phyloP scores from a whole-genome alignment of 768 basidiomycete species.

The Kwoniella sp. region DNA sequence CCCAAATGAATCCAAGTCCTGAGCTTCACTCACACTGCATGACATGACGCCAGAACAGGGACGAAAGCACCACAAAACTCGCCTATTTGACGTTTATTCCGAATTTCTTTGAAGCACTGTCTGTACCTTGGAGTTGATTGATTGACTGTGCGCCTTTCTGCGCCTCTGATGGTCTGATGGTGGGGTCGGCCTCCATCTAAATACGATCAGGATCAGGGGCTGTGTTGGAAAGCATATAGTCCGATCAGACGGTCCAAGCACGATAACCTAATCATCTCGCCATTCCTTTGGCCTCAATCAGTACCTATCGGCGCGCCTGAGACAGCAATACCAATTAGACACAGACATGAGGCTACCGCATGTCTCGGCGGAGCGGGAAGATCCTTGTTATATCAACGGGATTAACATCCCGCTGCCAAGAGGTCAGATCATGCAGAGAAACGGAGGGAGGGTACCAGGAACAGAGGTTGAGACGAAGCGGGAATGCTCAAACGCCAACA shows the following conservation, averaged over 20 bases:
- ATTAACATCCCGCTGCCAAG: background rate
- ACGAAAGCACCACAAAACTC: background rate
- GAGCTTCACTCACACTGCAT: background rate
- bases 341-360: background rate
- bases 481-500: background rate
- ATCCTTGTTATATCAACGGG: background rate
- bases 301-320: too few species aligned
- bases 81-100: constrained; percentile 1
- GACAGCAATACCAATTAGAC: too few species aligned
- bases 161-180: too few species aligned
- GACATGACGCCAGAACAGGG: background rate
- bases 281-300: too few species aligned
- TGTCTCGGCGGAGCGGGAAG: background rate
- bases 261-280: too few species aligned
- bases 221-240: too few species aligned
- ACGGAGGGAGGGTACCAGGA: background rate
- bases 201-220: too few species aligned
- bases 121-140: too few species aligned
- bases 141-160: background rate
- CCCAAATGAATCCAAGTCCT: too few species aligned
- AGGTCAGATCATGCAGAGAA: background rate
- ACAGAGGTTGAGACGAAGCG: background rate
- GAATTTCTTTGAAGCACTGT: too few species aligned
- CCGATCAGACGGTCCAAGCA: background rate
- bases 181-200: too few species aligned